These are phyloP conservation scores for Trametes cubensis DNA, from an alignment of 768 basidiomycete genomes.

Conservation along the genomic window DNA sequence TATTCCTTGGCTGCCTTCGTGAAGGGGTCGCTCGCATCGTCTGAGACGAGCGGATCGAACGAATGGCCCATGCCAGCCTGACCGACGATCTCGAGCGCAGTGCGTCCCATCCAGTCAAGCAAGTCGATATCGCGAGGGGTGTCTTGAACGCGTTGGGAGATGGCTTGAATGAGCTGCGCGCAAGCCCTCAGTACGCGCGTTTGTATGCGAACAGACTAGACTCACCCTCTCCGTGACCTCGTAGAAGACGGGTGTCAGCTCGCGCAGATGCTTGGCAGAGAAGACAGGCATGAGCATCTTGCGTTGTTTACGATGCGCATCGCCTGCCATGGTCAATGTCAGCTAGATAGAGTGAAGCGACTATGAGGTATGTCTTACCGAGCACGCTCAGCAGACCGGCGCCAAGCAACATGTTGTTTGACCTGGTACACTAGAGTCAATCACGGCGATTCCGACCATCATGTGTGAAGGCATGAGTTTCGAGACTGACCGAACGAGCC, in stretches of 20 bases:
- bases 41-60: slow-evolving; percentile 40
- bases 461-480: background rate
- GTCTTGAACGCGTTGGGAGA: slow-evolving; percentile 9
- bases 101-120: slow-evolving; percentile 34
- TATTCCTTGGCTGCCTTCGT: slow-evolving; percentile 33
- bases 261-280: slow-evolving; percentile 28
- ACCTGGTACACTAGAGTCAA: slow-evolving; percentile 2
- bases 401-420: slow-evolving; percentile 20
- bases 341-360: background rate
- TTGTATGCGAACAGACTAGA: background rate
- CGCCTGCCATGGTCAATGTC: slow-evolving; percentile 12
- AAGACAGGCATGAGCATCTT: slow-evolving; percentile 30
- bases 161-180: slow-evolving; percentile 22
- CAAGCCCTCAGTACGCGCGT: background rate
- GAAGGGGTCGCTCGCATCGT: slow-evolving; percentile 32
- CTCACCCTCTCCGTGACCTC: slow-evolving; percentile 24
- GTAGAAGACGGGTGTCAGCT: slow-evolving; percentile 30
- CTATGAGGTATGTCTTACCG: background rate
- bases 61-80: slow-evolving; percentile 49
- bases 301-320: slow-evolving; percentile 29
- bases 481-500: slow-evolving; percentile 16
- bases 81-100: slow-evolving; percentile 43
- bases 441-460: background rate
- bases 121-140: slow-evolving; percentile 27
- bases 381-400: slow-evolving; percentile 16